These are phyloP conservation scores for Fonsecaea pugnacius DNA, from an alignment of 2,329 filamentous ascomycete species.

Conservation along the genomic window DNA sequence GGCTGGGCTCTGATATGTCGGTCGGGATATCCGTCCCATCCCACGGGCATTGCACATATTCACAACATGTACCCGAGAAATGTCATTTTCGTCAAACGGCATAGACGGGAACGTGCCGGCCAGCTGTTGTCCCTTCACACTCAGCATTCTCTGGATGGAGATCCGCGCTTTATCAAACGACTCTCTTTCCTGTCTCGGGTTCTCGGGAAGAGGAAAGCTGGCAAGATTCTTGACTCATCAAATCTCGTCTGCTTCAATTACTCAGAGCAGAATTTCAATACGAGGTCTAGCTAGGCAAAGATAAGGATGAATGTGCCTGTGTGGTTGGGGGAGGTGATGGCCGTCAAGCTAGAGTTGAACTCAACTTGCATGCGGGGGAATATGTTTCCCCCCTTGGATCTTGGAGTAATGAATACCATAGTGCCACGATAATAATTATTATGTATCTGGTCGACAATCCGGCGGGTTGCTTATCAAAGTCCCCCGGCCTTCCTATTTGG, in stretches of 20 bases:
- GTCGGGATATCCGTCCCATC: not conserved
- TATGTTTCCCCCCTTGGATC: not conserved
- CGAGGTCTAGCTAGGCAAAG: not conserved
- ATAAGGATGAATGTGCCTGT: not conserved
- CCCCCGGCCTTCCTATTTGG: not conserved
- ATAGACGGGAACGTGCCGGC: not conserved
- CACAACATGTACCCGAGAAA: not conserved
- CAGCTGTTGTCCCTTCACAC: not conserved
- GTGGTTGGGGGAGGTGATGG: too few species aligned
- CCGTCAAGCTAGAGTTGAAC: too few species aligned
- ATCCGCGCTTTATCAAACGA: constrained; percentile 1
- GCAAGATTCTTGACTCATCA: not conserved
- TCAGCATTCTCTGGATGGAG: not conserved
- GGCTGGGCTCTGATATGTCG: not conserved
- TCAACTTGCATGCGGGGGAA: not conserved
- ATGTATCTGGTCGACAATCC: too few species aligned
- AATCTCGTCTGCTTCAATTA: not conserved
- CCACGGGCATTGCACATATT: not conserved
- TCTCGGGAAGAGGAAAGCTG: not conserved
- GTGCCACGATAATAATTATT: too few species aligned
- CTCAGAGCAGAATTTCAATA: not conserved
- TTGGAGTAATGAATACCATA: not conserved
- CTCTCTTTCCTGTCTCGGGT: constrained; percentile 12
- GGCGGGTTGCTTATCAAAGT: not conserved
- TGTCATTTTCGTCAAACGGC: not conserved